Base-by-base conservation (phyloP, 2,329 filamentous ascomycete species). In the Trichoderma afroharzianum region DNA sequence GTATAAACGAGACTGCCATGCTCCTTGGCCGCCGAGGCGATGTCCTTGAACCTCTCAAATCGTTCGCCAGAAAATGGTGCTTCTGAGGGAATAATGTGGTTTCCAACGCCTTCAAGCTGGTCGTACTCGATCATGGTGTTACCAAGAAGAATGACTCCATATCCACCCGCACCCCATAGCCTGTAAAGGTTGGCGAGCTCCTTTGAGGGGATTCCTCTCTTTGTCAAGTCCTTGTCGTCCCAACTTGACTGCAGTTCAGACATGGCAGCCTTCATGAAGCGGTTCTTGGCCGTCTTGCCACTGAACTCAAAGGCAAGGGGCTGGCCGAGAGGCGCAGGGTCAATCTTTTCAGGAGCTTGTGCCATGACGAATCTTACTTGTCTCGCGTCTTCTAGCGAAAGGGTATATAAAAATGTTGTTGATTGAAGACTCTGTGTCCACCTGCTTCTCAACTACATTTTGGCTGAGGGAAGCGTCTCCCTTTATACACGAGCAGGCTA, bases 241-340 rank as follows among this genome's bases (percentile, higher is more conserved):
- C 88, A 92, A 6, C 86, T 88, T 0, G 88, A 87, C 15, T 92
- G 81, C 8, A 85, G 82, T 78, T 93, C 91, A 2, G 87, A 88
- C 90, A 92, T 92, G 55, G 91, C 87, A 6, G 83, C 88, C 79
- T 92, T 92, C 74, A 92, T 79, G 76, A 92, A 89, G n/a, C 89
- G 84, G 77, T 92, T 92, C 55, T 85, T 86, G 2, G 89, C 89
- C 2, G 84, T 86, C 71, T 82, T 84, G 66, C 85, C 84, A 55
- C 85, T 86, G 78, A 88, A 87, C 30, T 80, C 78, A 73, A 87
- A 87, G 21, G 80, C 77, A 61, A 88, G 80, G 11, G 86, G 85
- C 74, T 82, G 74, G 14, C 79, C 84, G 21, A 88, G 78, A 71
- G 28, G 77, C 57, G 71, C 68, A 24, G 72, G 47, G 50, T 74